These are phyloP conservation scores for Lactifluus subvellereus DNA, from an alignment of 768 basidiomycete species.

Conservation along the genomic window DNA sequence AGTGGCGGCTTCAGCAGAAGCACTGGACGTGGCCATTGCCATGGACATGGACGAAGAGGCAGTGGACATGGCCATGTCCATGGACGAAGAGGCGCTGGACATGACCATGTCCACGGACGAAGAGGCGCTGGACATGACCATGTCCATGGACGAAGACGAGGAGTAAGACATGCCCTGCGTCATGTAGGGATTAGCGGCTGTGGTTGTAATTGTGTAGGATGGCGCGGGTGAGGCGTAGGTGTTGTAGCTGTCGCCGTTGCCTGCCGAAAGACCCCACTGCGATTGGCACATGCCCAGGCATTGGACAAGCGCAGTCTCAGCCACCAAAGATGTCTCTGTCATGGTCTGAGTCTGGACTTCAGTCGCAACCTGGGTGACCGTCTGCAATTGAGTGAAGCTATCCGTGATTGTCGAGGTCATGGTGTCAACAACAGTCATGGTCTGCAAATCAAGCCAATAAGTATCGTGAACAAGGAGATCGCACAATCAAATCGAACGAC, in stretches of 20 bases:
- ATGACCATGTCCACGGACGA: background rate
- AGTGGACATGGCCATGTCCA: no score
- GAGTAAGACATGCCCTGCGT: slow-evolving; percentile 16
- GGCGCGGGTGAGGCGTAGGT: slow-evolving; percentile 32
- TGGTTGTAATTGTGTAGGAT: slow-evolving; percentile 18
- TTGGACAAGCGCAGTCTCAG: slow-evolving; percentile 46
- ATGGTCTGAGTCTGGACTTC: slow-evolving; percentile 39
- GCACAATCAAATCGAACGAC: slow-evolving; percentile 21
- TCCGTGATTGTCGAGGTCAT: slow-evolving; percentile 48
- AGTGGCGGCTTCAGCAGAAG: background rate
- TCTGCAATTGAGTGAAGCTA: slow-evolving; percentile 43
- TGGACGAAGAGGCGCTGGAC: background rate
- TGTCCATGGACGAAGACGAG: background rate
- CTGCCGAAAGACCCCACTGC: slow-evolving; percentile 44
- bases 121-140: background rate
- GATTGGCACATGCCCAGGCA: slow-evolving; percentile 60
- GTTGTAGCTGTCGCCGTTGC: slow-evolving; percentile 47
- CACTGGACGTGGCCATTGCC: background rate
- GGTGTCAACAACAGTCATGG: slow-evolving; percentile 53
- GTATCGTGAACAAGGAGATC: background rate
- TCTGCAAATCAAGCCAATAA: slow-evolving; percentile 33
- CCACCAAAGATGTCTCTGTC: slow-evolving; percentile 40
- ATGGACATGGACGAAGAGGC: background rate
- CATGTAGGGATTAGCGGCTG: slow-evolving; percentile 28
- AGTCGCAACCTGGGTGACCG: slow-evolving; percentile 36